Conservation (phyloP, 306 rosid genomes). For the Acmispon strigosus region DNA sequence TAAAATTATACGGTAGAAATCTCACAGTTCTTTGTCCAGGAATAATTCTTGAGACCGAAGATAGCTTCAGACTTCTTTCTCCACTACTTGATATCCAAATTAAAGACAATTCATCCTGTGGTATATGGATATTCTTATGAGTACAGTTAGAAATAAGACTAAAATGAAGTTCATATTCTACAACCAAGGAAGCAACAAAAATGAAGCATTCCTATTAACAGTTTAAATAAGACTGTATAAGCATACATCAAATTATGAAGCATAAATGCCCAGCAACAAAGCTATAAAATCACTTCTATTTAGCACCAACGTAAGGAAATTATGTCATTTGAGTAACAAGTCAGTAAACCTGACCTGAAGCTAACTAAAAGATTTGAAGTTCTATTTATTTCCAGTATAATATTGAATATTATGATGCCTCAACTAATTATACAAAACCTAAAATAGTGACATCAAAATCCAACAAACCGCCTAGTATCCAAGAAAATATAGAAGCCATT, state of each 20-base stretch:
- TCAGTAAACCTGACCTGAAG: neutral
- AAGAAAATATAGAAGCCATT: neutral
- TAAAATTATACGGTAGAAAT: constrained; percentile 21
- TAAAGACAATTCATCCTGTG: constrained; percentile 82
- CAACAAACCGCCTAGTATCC: neutral
- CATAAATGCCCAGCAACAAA: neutral
- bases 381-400: neutral
- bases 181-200: neutral
- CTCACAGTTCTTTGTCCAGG: constrained; percentile 99
- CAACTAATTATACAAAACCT: neutral
- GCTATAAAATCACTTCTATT: neutral
- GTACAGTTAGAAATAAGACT: constrained; percentile 18
- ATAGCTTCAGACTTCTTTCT: constrained; percentile 81
- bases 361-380: neutral
- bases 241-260: constrained; percentile 3
- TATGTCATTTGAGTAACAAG: neutral
- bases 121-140: constrained; percentile 23
- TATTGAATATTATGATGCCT: neutral
- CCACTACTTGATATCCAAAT: constrained; percentile 87
- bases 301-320: neutral
- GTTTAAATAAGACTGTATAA: neutral
- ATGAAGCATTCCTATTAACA: neutral
- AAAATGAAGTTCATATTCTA: neutral
- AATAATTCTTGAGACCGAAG: constrained; percentile 72
- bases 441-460: neutral